Evolutionary conservation across 306 rosid species (phyloP).

Genomic region (Vigna unguiculata): DNA sequence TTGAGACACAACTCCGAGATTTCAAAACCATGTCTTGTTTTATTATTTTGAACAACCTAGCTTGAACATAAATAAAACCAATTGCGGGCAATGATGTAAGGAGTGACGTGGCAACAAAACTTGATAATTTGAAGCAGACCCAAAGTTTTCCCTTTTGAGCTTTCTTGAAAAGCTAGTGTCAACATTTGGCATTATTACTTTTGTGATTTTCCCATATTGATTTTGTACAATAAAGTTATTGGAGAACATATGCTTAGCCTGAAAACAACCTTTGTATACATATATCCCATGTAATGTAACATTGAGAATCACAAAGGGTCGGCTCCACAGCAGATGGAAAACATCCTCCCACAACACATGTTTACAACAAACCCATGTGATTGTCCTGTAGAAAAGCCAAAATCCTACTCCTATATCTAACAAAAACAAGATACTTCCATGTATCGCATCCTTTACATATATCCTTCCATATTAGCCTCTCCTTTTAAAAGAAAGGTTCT

Average conservation of each 20-base stretch:
- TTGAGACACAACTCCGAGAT: too few relatives aligned
- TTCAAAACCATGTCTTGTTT: too few relatives aligned
- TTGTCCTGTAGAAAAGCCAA: slow-evolving; percentile 55
- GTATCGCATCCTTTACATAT: slow-evolving; percentile 1
- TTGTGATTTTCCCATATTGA: slow-evolving; percentile 41
- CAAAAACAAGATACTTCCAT: slow-evolving; percentile 35
- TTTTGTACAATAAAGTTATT: slow-evolving; percentile 44
- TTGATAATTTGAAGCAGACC: background rate
- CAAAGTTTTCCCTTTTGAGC: slow-evolving; percentile 25
- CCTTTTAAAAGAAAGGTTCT: slow-evolving; percentile 46
- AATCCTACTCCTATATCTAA: slow-evolving; percentile 41
- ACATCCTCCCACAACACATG: slow-evolving; percentile 35
- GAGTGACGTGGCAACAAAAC: slow-evolving; percentile 34
- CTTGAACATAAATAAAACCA: background rate
- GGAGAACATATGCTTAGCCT: slow-evolving; percentile 43
- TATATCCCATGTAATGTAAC: slow-evolving; percentile 40
- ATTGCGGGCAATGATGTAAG: slow-evolving; percentile 1
- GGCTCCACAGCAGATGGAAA: slow-evolving; percentile 60
- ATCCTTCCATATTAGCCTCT: slow-evolving; percentile 56
- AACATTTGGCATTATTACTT: slow-evolving; percentile 31
- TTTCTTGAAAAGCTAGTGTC: slow-evolving; percentile 43
- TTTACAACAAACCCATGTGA: slow-evolving; percentile 58
- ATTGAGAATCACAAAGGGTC: slow-evolving; percentile 36
- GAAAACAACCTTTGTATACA: slow-evolving; percentile 38
- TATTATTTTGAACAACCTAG: too few relatives aligned